Percentiles rank a stretch among this genome's conserved stretches.
phyloP scores from a whole-genome alignment of 306 rosid genomes.

The Chamaecrista fasciculata region DNA sequence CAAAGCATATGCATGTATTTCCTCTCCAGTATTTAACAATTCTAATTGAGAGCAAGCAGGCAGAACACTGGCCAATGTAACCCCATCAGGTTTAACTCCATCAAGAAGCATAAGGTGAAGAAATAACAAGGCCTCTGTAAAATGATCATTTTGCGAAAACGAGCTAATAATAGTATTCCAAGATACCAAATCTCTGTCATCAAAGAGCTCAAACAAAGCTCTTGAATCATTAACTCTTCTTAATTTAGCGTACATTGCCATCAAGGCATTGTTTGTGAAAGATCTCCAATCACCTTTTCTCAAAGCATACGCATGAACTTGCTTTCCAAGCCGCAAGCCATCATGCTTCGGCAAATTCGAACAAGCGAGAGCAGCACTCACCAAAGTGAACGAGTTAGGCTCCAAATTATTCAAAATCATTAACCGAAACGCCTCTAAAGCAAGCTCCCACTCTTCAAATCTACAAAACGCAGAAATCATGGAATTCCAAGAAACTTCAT shows the following conservation, averaged over 20 bases:
- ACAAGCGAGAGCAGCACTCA: conserved; percentile 68
- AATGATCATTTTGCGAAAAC: conserved; percentile 65
- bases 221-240: conserved; percentile 54
- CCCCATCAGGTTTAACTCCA: conserved; percentile 66
- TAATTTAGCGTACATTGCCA: conserved; percentile 72
- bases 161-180: conserved; percentile 84
- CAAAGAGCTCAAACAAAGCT: conserved; percentile 62
- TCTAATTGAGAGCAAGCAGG: conserved; percentile 87
- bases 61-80: conserved; percentile 71
- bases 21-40: conserved; percentile 57
- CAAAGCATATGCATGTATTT: conserved; percentile 66
- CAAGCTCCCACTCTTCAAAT: conserved; percentile 65
- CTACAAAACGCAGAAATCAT: conserved; percentile 60
- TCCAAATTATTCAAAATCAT: conserved; percentile 54
- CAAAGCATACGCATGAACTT: conserved; percentile 62
- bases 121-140: conserved; percentile 54
- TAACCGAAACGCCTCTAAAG: conserved; percentile 47
- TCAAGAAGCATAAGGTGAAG: conserved; percentile 46
- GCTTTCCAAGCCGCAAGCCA: conserved; percentile 64
- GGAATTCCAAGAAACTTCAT: conserved; percentile 84
- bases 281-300: conserved; percentile 52
- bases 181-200: conserved; percentile 64
- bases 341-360: conserved; percentile 40
- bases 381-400: conserved; percentile 74
- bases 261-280: conserved; percentile 69